Base-by-base conservation (phyloP, 1,284 basidiomycete species). In the Cystobasidiaceae sp. region DNA sequence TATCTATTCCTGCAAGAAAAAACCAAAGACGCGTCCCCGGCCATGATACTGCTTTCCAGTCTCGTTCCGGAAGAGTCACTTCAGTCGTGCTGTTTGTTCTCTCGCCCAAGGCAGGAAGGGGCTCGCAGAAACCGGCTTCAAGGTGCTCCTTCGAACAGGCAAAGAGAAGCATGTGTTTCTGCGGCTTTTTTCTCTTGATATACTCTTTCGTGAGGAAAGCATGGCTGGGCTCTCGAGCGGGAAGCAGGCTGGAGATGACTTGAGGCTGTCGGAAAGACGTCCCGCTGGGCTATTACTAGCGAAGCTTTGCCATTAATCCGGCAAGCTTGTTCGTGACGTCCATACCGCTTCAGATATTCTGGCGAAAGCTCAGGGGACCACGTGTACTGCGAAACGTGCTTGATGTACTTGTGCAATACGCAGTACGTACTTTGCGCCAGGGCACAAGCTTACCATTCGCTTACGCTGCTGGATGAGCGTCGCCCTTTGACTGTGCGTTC, bases 191-290 rank as follows among this genome's bases (percentile, higher is more conserved):
- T 39, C 11, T n/a, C 11, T 11, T 11, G 37, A n/a, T 39, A 39
- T 39, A n/a, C 37, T 37, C 7, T 17, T n/a, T 15, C 2, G 34
- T 37, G 21, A 37, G 23, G 51, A 32, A 37, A 23, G 23, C 49
- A 9, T 39, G 34, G 5, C 5, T 28, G 11, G 21, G 7, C 13
- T 27, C n/a, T n/a, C n/a, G n/a, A n/a, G n/a, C 54, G 19, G 54
- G 45, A 44, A 56, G 54, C 44, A 56, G 54, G 54, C 54, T 43
- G 54, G 54, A 43, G 54, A 39, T 17, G 41, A 32, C 32, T 56
- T 56, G 54, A 56, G 45, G 54, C 54, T 37, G 54, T 56, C n/a
- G 27, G 54, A 56, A 56, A 56, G 54, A 41, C 54, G 54, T 56
- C 41, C 54, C 54, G 54, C 44, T 41, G 30, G 32, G 45, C 39